Base-by-base conservation (phyloP, 2,329 filamentous ascomycete genomes). In the Epichloe glyceriae region DNA sequence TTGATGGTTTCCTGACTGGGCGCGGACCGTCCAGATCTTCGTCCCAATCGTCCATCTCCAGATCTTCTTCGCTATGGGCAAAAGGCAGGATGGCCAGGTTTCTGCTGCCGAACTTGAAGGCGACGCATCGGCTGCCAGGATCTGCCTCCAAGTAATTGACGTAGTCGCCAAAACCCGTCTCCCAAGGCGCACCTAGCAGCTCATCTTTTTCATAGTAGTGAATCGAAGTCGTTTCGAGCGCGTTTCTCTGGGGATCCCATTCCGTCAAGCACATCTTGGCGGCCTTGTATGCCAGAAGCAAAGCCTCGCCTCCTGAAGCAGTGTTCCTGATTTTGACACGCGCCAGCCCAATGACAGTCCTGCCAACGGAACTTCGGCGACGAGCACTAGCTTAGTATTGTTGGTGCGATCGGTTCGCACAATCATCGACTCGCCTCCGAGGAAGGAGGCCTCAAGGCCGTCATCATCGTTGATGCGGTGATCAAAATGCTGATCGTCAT, bases 181-280 rank as follows among this genome's bases (percentile, higher is more conserved):
- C 82, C 85, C 89, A 96, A 0, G 91, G 90, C 55, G 81, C 85
- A 49, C 85, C 82, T 57, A 85, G 81, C 54, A 91, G 73, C 63
- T 95, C 90, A 62, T 96, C 90, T 65, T 93, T 87, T 67, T 98
- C 93, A 70, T 97, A 98, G 74, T 90, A 97, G 71, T 98, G 93
- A 61, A 98, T 91, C 48, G 91, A 97, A 55, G 93, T 80, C 49
- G 91, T 97, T 59, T 85, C 83, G 59, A 97, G 82, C 48, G 80
- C 79, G 67, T 86, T 77, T 57, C 80, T 82, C 64, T 85, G 81
- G 8, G 88, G 82, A 64, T 97, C 88, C 93, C 93, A 98, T 70
- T 96, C 88, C 51, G 95, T 76, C 66, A 98, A 74, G 67, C 87
- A 94, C 62, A 97, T 77, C 70, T 95, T 95, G 41, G 93, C 93